Evolutionary conservation across 352 stramenopile genomes (phyloP).

Genomic region (Pythium dissimile): DNA sequence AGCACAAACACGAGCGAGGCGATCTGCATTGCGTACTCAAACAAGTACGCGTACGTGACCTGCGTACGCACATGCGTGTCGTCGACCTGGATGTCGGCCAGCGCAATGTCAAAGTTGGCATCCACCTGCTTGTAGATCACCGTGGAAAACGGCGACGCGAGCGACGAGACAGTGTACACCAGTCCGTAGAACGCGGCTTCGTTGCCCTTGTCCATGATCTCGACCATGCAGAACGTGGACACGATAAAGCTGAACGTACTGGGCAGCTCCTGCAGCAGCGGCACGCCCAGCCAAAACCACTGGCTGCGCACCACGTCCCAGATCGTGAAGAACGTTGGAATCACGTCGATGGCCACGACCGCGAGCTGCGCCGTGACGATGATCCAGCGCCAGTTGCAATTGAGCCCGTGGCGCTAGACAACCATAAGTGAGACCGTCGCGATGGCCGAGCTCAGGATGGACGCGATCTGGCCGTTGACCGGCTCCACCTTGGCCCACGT

Average conservation of each 20-base stretch:
- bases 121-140: conserved; percentile 29
- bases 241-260: conserved; percentile 24
- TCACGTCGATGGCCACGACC: conserved; percentile 23
- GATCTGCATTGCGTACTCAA: conserved; percentile 26
- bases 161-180: conserved; percentile 18
- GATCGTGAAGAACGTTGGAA: conserved; percentile 27
- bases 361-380: conserved; percentile 15
- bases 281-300: conserved; percentile 26
- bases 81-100: conserved; percentile 17
- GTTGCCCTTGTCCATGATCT: conserved; percentile 29
- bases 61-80: conserved; percentile 16
- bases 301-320: conserved; percentile 26
- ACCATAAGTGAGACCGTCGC: background rate
- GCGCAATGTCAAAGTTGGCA: conserved; percentile 23
- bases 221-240: conserved; percentile 26
- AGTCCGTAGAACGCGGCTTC: conserved; percentile 33
- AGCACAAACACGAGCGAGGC: conserved; percentile 28
- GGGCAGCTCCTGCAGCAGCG: conserved; percentile 26
- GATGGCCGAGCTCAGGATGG: conserved; percentile 20
- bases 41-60: conserved; percentile 30
- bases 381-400: conserved; percentile 28
- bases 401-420: conserved; percentile 15
- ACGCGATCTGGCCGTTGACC: conserved; percentile 26
- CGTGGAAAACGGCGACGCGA: conserved; percentile 26
- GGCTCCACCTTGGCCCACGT: conserved; percentile 28